Base-by-base conservation (phyloP, 2,329 filamentous ascomycete species). In the Fusarium chaquense region DNA sequence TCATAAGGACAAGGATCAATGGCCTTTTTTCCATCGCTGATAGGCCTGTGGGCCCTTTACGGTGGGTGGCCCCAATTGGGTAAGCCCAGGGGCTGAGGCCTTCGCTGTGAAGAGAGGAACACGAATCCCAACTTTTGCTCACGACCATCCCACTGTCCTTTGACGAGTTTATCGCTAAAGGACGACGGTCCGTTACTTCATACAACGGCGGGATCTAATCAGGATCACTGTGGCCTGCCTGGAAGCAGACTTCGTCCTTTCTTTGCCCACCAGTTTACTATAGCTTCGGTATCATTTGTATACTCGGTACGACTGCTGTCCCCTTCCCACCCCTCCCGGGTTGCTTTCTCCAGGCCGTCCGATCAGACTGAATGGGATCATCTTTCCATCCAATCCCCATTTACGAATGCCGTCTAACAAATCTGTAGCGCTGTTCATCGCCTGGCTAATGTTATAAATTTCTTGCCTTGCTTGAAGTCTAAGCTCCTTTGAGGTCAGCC, bases 401-500 rank as follows among this genome's bases (percentile, higher is more conserved):
- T 49, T 57, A 15, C 32, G 28, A 50, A 40, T 44, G 58, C 13
- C 22, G 18, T 40, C 64, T 77, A 67, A 77, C 71, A 32, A 22
- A 30, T 26, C 26, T 33, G 50, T 51, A 73, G 75, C 65, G 63
- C 65, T 70, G 65, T 72, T 71, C 60, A 72, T 70, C 62, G 26
- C 55, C 62, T 55, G 64, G 65, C 67, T 61, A 81, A 81, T 80
- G 78, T 76, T 68, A 73, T 77, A 78, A 65, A 71, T 71, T 66
- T 67, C 63, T 70, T 74, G 70, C 65, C 60, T 61, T 74, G 65
- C 63, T 73, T 77, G 72, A 69, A 70, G 76, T 76, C 73, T 65
- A 77, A 78, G 85, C 87, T 90, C 88, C 89, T 91, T 91, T 91
- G 89, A 91, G 89, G 89, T 90, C 91, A 93, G 91, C 90, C 87